Conservation (phyloP, 1,284 basidiomycete species). For the Kalmanozyma brasiliensis region DNA sequence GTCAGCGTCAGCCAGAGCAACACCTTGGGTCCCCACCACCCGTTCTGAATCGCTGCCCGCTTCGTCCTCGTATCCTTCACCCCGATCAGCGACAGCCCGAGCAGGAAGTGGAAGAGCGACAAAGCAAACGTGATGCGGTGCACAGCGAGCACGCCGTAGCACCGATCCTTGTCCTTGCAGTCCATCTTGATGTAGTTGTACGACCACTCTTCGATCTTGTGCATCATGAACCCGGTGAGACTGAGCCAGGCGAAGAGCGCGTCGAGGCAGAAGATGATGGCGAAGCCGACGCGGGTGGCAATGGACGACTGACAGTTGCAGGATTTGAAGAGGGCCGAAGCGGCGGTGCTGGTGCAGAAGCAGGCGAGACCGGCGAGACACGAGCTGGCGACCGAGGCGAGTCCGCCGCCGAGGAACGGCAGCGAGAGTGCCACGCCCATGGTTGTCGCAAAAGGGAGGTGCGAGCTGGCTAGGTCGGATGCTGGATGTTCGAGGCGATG, state of each 20-base stretch:
- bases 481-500: not conserved
- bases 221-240: constrained; percentile 87
- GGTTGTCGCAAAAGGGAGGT: constrained; percentile 45
- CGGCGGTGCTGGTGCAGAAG: constrained; percentile 80
- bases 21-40: constrained; percentile 99
- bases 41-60: constrained; percentile 94
- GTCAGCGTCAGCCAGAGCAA: constrained; percentile 84
- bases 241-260: constrained; percentile 97
- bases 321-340: constrained; percentile 96
- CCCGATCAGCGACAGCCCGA: constrained; percentile 82
- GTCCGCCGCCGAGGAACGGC: constrained; percentile 80
- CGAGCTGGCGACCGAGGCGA: constrained; percentile 73
- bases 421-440: constrained; percentile 88
- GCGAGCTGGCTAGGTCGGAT: not conserved
- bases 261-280: constrained; percentile 92
- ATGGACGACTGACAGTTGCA: constrained; percentile 99
- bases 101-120: constrained; percentile 84
- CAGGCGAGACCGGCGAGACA: constrained; percentile 68
- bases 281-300: constrained; percentile 95
- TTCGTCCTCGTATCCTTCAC: constrained; percentile 89
- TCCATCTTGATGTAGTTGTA: constrained; percentile 99
- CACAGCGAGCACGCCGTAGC: constrained; percentile 96
- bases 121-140: constrained; percentile 97
- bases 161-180: constrained; percentile 84
- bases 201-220: constrained; percentile 88